phyloP scores from a whole-genome alignment of 495 filamentous ascomycete species.

The Penicillium samsonianum region DNA sequence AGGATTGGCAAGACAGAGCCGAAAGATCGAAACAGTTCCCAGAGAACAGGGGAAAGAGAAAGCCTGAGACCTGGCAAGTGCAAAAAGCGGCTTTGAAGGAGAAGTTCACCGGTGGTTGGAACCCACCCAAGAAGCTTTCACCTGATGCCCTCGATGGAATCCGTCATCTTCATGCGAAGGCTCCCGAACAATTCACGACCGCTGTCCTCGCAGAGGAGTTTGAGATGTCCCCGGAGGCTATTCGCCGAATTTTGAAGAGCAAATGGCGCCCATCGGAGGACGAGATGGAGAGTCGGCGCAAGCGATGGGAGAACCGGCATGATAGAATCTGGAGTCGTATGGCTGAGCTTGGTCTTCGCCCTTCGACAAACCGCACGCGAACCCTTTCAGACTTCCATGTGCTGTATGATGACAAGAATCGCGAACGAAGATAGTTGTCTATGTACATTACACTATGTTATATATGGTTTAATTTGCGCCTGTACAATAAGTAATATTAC shows the following conservation, averaged over 20 bases:
- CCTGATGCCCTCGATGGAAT: slow-evolving; percentile 90
- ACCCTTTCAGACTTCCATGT: slow-evolving; percentile 27
- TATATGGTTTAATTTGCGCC: background rate
- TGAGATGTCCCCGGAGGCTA: slow-evolving; percentile 79
- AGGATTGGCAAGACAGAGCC: slow-evolving; percentile 9
- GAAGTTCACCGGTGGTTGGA: slow-evolving; percentile 80
- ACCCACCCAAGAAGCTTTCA: slow-evolving; percentile 80
- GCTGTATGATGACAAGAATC: slow-evolving; percentile 30
- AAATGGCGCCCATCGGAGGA: slow-evolving; percentile 74
- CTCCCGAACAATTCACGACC: slow-evolving; percentile 75
- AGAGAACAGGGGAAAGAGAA: slow-evolving; percentile 34
- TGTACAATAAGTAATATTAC: slow-evolving; percentile 8
- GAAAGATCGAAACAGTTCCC: slow-evolving; percentile 10
- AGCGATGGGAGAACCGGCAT: slow-evolving; percentile 78
- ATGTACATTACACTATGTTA: background rate
- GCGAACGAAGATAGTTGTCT: background rate
- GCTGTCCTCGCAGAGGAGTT: slow-evolving; percentile 74
- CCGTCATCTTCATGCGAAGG: slow-evolving; percentile 69
- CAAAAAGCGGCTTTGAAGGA: slow-evolving; percentile 67
- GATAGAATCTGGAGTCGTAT: slow-evolving; percentile 73
- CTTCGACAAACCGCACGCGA: slow-evolving; percentile 29
- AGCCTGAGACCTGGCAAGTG: slow-evolving; percentile 63
- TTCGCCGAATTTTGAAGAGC: slow-evolving; percentile 80
- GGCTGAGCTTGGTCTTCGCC: slow-evolving; percentile 70
- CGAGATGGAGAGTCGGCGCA: slow-evolving; percentile 59